These are phyloP conservation scores for Candida jianshihensis DNA, from an alignment of 805 yeast genomes.

Conservation along the genomic window DNA sequence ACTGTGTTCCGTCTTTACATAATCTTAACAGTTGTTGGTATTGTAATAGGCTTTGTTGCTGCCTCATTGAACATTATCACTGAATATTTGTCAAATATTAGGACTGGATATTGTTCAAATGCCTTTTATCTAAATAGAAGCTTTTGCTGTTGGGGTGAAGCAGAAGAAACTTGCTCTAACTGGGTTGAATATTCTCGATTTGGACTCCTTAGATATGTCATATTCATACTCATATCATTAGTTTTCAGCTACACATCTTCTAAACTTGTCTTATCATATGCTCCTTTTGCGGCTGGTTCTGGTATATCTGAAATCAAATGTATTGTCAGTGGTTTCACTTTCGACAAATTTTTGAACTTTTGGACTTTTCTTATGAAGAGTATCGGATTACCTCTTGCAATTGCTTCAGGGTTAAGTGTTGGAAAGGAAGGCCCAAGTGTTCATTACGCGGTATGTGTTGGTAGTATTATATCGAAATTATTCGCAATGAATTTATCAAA, in stretches of 20 bases:
- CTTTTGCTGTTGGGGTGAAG: slow-evolving; percentile 76
- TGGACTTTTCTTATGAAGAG: slow-evolving; percentile 70
- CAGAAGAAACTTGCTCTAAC: slow-evolving; percentile 43
- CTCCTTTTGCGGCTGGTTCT: slow-evolving; percentile 93
- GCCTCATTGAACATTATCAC: slow-evolving; percentile 76
- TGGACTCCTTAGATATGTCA: slow-evolving; percentile 41
- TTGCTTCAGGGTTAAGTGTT: slow-evolving; percentile 86
- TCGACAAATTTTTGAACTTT: slow-evolving; percentile 69
- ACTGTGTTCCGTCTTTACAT: slow-evolving; percentile 44
- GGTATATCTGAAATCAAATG: slow-evolving; percentile 97
- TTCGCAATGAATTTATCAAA: slow-evolving; percentile 13
- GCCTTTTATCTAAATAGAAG: slow-evolving; percentile 64
- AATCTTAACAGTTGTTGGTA: slow-evolving; percentile 68
- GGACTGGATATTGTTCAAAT: slow-evolving; percentile 69
- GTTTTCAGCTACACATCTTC: slow-evolving; percentile 62
- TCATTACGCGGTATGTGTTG: slow-evolving; percentile 97
- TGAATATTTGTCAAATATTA: slow-evolving; percentile 75
- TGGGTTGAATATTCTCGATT: slow-evolving; percentile 66
- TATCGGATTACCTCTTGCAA: slow-evolving; percentile 79
- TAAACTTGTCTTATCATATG: slow-evolving; percentile 55
- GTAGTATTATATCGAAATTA: slow-evolving; percentile 31
- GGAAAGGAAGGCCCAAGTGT: slow-evolving; percentile 99
- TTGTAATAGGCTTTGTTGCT: slow-evolving; percentile 75
- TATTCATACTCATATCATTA: slow-evolving; percentile 54
- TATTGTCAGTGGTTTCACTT: slow-evolving; percentile 82